Evolutionary conservation across 805 yeast species (phyloP), one percentile per base, ranked within the genome.

Genomic region (Nakazawaea holstii): DNA sequence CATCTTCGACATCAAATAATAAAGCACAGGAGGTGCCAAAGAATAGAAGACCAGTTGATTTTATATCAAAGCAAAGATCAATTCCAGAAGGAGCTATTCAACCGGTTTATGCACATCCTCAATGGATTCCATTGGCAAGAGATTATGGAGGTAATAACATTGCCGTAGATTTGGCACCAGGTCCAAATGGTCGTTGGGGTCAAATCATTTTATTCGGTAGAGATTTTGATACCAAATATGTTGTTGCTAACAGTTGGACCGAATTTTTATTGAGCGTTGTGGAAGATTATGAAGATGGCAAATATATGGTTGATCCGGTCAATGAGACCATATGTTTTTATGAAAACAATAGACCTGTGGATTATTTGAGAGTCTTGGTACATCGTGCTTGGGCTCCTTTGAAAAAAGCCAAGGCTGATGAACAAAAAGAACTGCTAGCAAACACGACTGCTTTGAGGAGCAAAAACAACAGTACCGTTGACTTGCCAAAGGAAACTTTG

Each of bases 151-250:
- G 99, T 40, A 92, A 92, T 68, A 91, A 90, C 64, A 82, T 92
- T 53, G 99, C 90, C 45, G 71, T 94, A 13, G 99, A 92, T 67
- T 73, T 92, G 50, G 82, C 87, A 2, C 92, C 94, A 1, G 96
- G 89, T 7, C 76, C 82, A 8, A 67, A 68, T 27, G 96, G 97
- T 39, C 74, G 71, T 49, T 81, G 86, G 77, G 99, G 98, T 35
- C 99, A 92, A 68, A 84, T 94, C 15, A 92, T 92, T 52, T 60
- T 91, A 46, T 92, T 87, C 64, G 99, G 99, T 35, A 82, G 97
- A 60, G 98, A 92, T 54, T 92, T 82, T 60, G 98, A 92, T 68
- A 80, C 86, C 35, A 92, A 92, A 62, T 89, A 78, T 64, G 91
- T 87, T 35, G 72, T 94, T 47, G 95, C 97, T 15, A 79, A 80